Conservation (phyloP, 208 protist genomes). For the Kentomonas sorsogonicus region DNA sequence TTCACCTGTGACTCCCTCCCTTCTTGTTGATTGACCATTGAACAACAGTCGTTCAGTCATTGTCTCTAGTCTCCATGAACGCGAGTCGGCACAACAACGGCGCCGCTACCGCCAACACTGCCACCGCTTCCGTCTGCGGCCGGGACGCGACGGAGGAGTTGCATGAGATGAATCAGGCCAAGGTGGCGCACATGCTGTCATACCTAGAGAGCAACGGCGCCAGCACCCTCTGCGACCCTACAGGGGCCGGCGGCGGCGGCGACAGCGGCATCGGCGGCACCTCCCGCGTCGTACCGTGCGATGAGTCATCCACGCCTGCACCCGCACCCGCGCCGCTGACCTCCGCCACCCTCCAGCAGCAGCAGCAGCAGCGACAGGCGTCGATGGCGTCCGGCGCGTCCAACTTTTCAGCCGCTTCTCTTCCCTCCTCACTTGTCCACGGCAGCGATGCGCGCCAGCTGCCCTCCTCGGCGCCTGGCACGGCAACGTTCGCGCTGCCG, state of each 20-base stretch:
- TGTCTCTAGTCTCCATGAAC: too few species aligned
- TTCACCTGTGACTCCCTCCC: too few species aligned
- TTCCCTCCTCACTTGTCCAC: too few species aligned
- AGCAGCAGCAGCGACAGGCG: constrained; percentile 3
- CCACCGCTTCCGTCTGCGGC: too few species aligned
- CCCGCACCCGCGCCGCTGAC: background rate
- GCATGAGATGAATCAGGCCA: constrained; percentile 85
- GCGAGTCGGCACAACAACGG: background rate
- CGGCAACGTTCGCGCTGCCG: constrained; percentile 18
- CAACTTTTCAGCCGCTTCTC: too few species aligned
- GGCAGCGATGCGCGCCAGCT: background rate
- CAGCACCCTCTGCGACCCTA: background rate
- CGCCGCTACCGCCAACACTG: constrained; percentile 23
- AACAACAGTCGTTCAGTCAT: too few species aligned
- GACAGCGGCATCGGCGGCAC: too few species aligned
- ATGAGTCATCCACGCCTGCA: too few species aligned
- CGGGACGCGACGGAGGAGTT: too few species aligned
- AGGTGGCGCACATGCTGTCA: constrained; percentile 78
- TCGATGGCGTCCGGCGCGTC: background rate
- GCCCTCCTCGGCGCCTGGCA: constrained; percentile 7
- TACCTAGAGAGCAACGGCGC: constrained; percentile 61
- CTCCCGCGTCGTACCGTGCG: too few species aligned
- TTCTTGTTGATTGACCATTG: too few species aligned
- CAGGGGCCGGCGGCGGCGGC: background rate
- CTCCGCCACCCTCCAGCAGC: background rate